These are phyloP conservation scores for Ceratocystis papillata DNA, from an alignment of 2,329 filamentous ascomycete genomes.

Conservation along the genomic window DNA sequence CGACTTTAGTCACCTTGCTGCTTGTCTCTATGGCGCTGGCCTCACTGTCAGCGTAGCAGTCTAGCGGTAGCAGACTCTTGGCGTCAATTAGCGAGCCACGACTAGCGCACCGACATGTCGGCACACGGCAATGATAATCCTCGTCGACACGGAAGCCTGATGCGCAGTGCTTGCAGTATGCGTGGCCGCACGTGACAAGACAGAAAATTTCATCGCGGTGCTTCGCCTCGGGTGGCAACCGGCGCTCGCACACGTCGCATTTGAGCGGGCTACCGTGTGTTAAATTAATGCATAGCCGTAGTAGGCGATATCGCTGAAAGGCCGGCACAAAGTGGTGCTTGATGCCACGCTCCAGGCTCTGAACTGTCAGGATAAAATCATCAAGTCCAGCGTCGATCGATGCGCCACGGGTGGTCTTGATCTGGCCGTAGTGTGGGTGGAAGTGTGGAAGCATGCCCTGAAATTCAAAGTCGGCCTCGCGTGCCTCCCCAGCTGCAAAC, in stretches of 20 bases:
- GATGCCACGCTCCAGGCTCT: slow-evolving; percentile 24
- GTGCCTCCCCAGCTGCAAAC: slow-evolving; percentile 6
- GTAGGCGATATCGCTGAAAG: slow-evolving; percentile 17
- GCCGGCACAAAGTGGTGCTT: slow-evolving; percentile 17
- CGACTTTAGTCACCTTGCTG: slow-evolving; percentile 27
- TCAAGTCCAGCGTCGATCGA: slow-evolving; percentile 26
- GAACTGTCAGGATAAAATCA: slow-evolving; percentile 25
- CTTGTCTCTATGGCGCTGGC: slow-evolving; percentile 5
- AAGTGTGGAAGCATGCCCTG: slow-evolving; percentile 24
- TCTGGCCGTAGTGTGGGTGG: slow-evolving; percentile 23
- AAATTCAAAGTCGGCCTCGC: slow-evolving; percentile 26
- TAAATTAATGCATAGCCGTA: slow-evolving; percentile 4
- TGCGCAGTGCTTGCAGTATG: slow-evolving; percentile 27
- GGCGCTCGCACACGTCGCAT: slow-evolving; percentile 22
- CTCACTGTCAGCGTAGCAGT: background rate
- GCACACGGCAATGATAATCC: slow-evolving; percentile 24
- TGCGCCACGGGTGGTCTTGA: slow-evolving; percentile 24
- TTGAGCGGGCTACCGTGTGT: background rate
- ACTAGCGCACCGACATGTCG: slow-evolving; percentile 16
- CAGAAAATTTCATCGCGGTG: slow-evolving; percentile 23
- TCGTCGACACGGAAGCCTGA: slow-evolving; percentile 4
- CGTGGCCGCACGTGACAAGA: slow-evolving; percentile 28
- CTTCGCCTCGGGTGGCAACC: background rate
- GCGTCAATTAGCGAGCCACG: slow-evolving; percentile 19
- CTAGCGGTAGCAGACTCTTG: slow-evolving; percentile 18